Base-by-base conservation (phyloP, 2,329 filamentous ascomycete species). In the Parafenestella ontariensis region DNA sequence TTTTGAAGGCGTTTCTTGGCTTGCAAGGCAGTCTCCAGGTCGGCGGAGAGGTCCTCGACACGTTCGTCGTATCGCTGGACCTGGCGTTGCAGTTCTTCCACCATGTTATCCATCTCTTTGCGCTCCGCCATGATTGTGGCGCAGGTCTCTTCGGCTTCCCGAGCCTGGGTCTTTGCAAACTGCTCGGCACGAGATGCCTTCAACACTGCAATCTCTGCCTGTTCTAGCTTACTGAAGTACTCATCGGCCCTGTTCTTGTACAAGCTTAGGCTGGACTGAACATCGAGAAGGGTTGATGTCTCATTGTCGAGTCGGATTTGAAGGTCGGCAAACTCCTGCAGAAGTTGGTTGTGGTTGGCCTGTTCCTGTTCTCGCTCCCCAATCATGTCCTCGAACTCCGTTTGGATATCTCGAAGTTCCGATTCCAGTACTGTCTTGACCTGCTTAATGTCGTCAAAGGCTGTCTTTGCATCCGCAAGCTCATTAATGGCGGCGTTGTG, bases 201-300 rank as follows among this genome's bases (percentile, higher is more conserved):
- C 60, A 99, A 85, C 17, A 98, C 93, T 0, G 93, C 88, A 62
- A 98, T 96, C 75, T 99, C 94, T 15, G 95, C 95, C 72, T 98
- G 94, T 76, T 99, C 94, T 18, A 99, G 86, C 77, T 96, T 97
- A 80, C 87, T 90, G 78, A 97, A 99, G 77, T 99, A 98, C 73
- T 98, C 94, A 70, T 98, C 92, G 3, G 94, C 90, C 39, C 94
- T 88, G 59, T 86, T 87, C 83, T 96, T 97, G 82, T 98, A 99
- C 58, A 97, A 79, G 56, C 87, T 88, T 37, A 98, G 83, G 73
- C 90, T 96, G 3, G 92, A 89, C 7, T 87, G 87, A 40, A 96
- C 87, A 74, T 99, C 94, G 24, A 88, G 85, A 24, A 94, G 83
- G 73, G 90, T 94, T 1, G 92, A 96, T 1, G 87, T 86, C 77